Evolutionary conservation across 2,329 filamentous ascomycete species (phyloP).

Genomic region (Botrytis fabae): DNA sequence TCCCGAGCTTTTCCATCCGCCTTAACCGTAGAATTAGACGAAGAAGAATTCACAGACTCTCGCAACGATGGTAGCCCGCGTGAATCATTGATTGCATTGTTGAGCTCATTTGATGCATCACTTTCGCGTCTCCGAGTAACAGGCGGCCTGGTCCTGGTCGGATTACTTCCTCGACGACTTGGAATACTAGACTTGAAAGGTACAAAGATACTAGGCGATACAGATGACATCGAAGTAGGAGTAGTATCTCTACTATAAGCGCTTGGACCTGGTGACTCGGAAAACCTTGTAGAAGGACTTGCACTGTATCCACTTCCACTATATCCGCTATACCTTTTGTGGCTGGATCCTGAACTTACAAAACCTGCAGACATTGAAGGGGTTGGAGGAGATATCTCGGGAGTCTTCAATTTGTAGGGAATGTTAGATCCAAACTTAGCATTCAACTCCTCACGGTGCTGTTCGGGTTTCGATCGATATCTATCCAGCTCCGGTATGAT

Average conservation of each 20-base stretch:
- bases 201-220: slow-evolving; percentile 63
- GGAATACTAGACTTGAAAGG: slow-evolving; percentile 44
- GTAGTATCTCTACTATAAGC: slow-evolving; percentile 76
- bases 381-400: slow-evolving; percentile 66
- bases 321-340: slow-evolving; percentile 42
- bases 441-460: slow-evolving; percentile 36
- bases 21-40: slow-evolving; percentile 68
- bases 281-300: slow-evolving; percentile 74
- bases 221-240: slow-evolving; percentile 74
- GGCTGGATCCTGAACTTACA: slow-evolving; percentile 40
- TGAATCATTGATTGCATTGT: slow-evolving; percentile 49
- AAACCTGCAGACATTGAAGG: slow-evolving; percentile 57
- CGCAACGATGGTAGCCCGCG: slow-evolving; percentile 64
- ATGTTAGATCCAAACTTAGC: slow-evolving; percentile 47
- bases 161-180: slow-evolving; percentile 56
- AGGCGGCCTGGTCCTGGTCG: slow-evolving; percentile 57
- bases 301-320: slow-evolving; percentile 57
- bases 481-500: slow-evolving; percentile 58
- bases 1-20: slow-evolving; percentile 49
- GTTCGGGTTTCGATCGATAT: slow-evolving; percentile 52
- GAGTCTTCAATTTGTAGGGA: slow-evolving; percentile 59
- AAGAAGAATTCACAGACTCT: slow-evolving; percentile 71
- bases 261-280: slow-evolving; percentile 68
- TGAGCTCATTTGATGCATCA: slow-evolving; percentile 55
- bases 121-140: slow-evolving; percentile 59